A percentile compares a stretch with the other conserved stretches of the same genome.
phyloP scores from a whole-genome alignment of 2,329 filamentous ascomycete genomes.

The Fusarium redolens region DNA sequence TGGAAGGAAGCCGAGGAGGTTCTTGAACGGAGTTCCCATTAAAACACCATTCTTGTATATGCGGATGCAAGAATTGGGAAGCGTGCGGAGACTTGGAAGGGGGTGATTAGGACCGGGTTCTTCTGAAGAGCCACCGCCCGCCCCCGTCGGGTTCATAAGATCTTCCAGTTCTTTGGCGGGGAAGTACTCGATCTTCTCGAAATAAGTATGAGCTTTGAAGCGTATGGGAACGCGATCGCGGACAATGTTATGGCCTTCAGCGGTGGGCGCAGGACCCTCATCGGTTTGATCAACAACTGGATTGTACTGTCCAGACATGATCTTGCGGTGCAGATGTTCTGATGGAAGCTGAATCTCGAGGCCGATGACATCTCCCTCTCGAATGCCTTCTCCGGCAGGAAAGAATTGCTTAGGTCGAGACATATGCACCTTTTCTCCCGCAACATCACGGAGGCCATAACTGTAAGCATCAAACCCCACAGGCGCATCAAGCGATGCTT shows the following conservation, averaged over 20 bases:
- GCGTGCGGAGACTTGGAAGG: constrained; percentile 79
- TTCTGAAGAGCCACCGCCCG: constrained; percentile 61
- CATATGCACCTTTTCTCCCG: constrained; percentile 92
- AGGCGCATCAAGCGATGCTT: constrained; percentile 84
- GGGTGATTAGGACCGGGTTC: constrained; percentile 78
- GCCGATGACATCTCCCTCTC: constrained; percentile 93
- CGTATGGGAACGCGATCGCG: constrained; percentile 95
- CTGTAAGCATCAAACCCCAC: constrained; percentile 93
- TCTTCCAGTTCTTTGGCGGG: constrained; percentile 90
- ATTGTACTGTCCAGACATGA: constrained; percentile 89
- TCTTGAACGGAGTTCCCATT: constrained; percentile 88
- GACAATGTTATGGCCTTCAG: constrained; percentile 82
- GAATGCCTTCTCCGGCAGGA: constrained; percentile 79
- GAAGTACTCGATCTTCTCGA: constrained; percentile 92
- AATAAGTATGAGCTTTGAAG: constrained; percentile 93
- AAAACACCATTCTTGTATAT: constrained; percentile 92
- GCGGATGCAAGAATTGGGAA: constrained; percentile 87
- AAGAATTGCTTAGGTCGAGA: constrained; percentile 94
- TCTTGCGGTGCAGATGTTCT: constrained; percentile 85
- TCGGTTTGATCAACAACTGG: constrained; percentile 79
- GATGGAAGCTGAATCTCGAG: constrained; percentile 92
- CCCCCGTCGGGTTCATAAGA: constrained; percentile 72
- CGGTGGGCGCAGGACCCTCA: constrained; percentile 64
- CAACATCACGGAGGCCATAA: constrained; percentile 89
- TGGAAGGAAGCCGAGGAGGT: constrained; percentile 90